These are phyloP conservation scores for Colletotrichum musicola DNA, from an alignment of 2,329 filamentous ascomycete genomes.

Conservation along the genomic window DNA sequence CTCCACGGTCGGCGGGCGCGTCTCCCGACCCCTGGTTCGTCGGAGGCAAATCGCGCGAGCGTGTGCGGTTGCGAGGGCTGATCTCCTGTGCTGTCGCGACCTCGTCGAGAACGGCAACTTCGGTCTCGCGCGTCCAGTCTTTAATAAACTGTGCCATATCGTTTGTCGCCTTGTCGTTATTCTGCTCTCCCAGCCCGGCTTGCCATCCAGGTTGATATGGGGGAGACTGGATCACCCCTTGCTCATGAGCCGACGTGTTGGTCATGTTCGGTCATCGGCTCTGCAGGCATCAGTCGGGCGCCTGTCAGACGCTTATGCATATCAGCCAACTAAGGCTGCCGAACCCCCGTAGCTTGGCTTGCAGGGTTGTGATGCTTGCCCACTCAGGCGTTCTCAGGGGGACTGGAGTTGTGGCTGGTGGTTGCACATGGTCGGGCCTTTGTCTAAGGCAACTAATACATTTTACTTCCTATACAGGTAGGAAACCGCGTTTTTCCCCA, in stretches of 20 bases:
- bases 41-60: neutral
- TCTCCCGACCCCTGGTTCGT: constrained; percentile 13
- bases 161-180: neutral
- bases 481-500: no score
- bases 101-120: constrained; percentile 20
- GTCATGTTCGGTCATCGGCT: neutral
- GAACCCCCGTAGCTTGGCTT: constrained; percentile 3
- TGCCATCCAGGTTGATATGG: neutral
- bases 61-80: neutral
- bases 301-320: constrained; percentile 16
- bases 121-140: constrained; percentile 26
- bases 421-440: neutral
- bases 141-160: constrained; percentile 11
- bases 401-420: neutral
- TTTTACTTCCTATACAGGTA: neutral
- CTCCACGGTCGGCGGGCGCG: neutral
- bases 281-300: constrained; percentile 13
- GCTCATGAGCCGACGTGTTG: no score
- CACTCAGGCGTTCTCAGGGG: neutral
- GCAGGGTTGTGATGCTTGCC: neutral
- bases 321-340: constrained; percentile 9
- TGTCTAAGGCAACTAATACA: neutral
- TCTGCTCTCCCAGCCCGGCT: neutral
- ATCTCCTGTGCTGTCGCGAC: constrained; percentile 16
- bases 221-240: neutral